Conservation (phyloP, 371 early-diverging fungal species). For the Batrachochytrium dendrobatidis region DNA sequence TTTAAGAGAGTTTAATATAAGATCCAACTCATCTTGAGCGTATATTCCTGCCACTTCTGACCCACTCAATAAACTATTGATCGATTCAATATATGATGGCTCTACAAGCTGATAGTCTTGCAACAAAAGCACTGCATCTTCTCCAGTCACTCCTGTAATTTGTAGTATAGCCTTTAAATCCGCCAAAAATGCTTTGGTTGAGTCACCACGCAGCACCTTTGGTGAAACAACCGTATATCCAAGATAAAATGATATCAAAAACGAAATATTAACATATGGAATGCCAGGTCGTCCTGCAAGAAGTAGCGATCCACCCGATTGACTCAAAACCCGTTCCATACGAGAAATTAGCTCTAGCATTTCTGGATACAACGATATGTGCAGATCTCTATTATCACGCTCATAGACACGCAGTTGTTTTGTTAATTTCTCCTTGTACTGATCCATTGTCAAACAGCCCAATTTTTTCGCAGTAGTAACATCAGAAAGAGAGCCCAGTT, state of each 20-base stretch:
- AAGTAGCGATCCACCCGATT: slow-evolving; percentile 39
- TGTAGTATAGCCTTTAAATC: slow-evolving; percentile 42
- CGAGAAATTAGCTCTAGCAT: slow-evolving; percentile 25
- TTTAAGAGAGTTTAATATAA: slow-evolving; percentile 25
- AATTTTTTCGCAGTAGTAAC: slow-evolving; percentile 5
- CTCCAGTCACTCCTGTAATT: slow-evolving; percentile 25
- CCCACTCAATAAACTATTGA: slow-evolving; percentile 43
- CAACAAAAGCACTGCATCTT: slow-evolving; percentile 30
- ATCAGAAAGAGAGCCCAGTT: not conserved
- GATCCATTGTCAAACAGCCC: slow-evolving; percentile 6
- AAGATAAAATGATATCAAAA: slow-evolving; percentile 30
- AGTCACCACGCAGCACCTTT: slow-evolving; percentile 24
- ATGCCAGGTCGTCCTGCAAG: slow-evolving; percentile 44
- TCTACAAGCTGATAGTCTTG: slow-evolving; percentile 43
- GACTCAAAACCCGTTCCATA: slow-evolving; percentile 36
- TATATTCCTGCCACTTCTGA: slow-evolving; percentile 43
- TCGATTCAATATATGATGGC: slow-evolving; percentile 29
- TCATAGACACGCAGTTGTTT: slow-evolving; percentile 29
- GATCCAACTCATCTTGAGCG: slow-evolving; percentile 40
- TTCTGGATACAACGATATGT: slow-evolving; percentile 39
- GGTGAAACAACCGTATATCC: slow-evolving; percentile 27
- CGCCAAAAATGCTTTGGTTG: slow-evolving; percentile 26
- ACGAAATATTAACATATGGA: slow-evolving; percentile 22
- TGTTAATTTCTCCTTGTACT: slow-evolving; percentile 18
- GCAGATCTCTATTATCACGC: slow-evolving; percentile 33